Percentiles rank a stretch among this genome's conserved stretches.
Evolutionary conservation across 139 green algal genomes (phyloP).

Genomic region (Coelastrella sp.): DNA sequence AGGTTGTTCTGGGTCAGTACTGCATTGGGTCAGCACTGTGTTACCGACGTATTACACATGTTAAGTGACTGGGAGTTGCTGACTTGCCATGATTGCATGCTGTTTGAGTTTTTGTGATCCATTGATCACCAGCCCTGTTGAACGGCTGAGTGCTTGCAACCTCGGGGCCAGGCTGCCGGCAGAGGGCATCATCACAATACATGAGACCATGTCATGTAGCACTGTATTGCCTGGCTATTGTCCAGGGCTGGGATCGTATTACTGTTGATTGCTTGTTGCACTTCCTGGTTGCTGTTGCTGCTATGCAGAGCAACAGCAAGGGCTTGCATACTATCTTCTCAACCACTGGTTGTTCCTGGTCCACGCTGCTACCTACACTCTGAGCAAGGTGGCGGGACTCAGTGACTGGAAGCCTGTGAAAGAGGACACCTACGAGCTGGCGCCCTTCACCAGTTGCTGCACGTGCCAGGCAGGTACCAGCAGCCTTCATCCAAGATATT

Average conservation of each 20-base stretch:
- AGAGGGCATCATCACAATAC: no score
- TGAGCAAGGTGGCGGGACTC: constrained; percentile 34
- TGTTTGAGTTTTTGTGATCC: no score
- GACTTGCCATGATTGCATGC: no score
- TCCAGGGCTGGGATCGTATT: not conserved
- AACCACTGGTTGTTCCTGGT: constrained; percentile 22
- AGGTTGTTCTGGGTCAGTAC: no score
- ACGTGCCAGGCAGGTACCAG: not conserved
- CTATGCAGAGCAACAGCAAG: constrained; percentile 22
- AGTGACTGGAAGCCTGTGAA: constrained; percentile 35
- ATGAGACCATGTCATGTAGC: no score
- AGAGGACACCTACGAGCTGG: constrained; percentile 30
- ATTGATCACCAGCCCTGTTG: no score
- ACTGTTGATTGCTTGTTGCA: not conserved
- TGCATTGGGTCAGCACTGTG: no score
- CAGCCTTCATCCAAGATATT: constrained; percentile 1
- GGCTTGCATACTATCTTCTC: constrained; percentile 36
- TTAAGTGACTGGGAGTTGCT: no score
- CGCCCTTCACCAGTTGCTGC: constrained; percentile 38
- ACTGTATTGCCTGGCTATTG: no score
- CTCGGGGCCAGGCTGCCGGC: no score
- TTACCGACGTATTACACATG: no score
- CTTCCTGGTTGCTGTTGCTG: not conserved
- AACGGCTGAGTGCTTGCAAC: no score
- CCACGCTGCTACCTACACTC: constrained; percentile 31